Base-by-base conservation (phyloP, 2,329 filamentous ascomycete genomes). In the Fonsecaea nubica region DNA sequence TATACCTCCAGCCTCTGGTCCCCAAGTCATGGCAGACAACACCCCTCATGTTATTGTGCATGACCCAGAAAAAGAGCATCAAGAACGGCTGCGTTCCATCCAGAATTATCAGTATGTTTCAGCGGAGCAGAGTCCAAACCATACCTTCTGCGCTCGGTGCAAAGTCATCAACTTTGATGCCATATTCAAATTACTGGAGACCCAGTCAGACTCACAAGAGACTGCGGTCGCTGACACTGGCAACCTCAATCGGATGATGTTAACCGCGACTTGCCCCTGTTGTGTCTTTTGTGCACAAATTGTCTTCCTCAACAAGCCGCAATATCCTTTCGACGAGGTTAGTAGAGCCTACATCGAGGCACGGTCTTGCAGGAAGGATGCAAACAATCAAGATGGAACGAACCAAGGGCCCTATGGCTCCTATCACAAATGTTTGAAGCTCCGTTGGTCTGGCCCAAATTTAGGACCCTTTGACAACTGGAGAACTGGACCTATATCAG, bases 401-500 rank as follows among this genome's bases (percentile, higher is more conserved):
- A 57, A 10, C 13, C 15, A 32, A 13, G 25, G 32, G 2, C 13
- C 8, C 13, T 21, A 18, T 30, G 21, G 38, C 21, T 38, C 40
- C 13, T 58, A 58, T 48, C 56, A 58, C 30, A 42, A 36, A 33
- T 50, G 56, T 45, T 33, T 58, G 10, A 58, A 58, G 38, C 40
- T 58, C 18, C 38, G 4, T 35, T 58, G 36, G 32, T 58, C 56
- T 25, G 56, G 21, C 4, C 56, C 56, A 45, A 58, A n/a, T 48
- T 3, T 58, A 18, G 15, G 48, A 36, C 18, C 36, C 15, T 38
- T 21, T n/a, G 56, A 58, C 5, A 33, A 15, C 21, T 58, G 56
- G 56, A 58, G 21, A 50, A 21, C 45, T 4, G 56, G 56, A 15
- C 56, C 56, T 10, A 15, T 58, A 25, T 38, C 56, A 30, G 56